These are phyloP conservation scores for Ogataea neopini DNA, from an alignment of 805 yeast genomes.

Conservation along the genomic window DNA sequence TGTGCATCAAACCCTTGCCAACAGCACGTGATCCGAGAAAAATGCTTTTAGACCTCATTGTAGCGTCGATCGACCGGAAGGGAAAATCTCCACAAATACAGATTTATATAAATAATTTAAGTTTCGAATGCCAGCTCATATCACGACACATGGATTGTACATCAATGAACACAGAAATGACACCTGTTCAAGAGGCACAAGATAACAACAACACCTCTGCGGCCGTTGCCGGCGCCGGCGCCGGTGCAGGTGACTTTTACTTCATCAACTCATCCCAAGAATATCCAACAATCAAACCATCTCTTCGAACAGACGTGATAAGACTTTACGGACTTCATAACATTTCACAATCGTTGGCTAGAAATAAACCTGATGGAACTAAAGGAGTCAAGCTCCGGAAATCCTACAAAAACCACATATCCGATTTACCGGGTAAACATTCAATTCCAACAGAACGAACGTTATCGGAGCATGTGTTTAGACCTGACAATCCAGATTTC, in stretches of 20 bases:
- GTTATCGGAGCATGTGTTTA: slow-evolving; percentile 40
- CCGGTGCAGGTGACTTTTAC: slow-evolving; percentile 23
- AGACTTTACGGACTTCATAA: slow-evolving; percentile 64
- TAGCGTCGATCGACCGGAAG: not conserved
- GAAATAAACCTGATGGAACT: slow-evolving; percentile 84
- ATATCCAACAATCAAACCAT: slow-evolving; percentile 53
- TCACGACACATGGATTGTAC: too few species aligned
- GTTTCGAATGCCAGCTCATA: too few species aligned
- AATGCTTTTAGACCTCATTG: not conserved
- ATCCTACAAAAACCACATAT: slow-evolving; percentile 90
- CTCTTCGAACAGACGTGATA: slow-evolving; percentile 74
- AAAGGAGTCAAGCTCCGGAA: slow-evolving; percentile 92
- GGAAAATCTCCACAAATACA: too few species aligned
- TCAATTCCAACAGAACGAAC: slow-evolving; percentile 53
- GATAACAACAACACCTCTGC: too few species aligned
- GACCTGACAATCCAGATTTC: slow-evolving; percentile 42
- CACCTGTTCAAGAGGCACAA: too few species aligned
- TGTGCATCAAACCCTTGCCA: slow-evolving; percentile 6
- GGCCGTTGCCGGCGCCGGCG: not conserved
- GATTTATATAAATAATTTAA: too few species aligned
- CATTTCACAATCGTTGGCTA: slow-evolving; percentile 77
- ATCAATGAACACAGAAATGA: too few species aligned
- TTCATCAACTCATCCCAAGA: slow-evolving; percentile 32
- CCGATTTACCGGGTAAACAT: slow-evolving; percentile 81
- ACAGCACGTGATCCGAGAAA: slow-evolving; percentile 3